Percentiles rank a stretch among this genome's conserved stretches.
Evolutionary conservation across 2,329 filamentous ascomycete genomes (phyloP).

Genomic region (Aspergillus texensis): DNA sequence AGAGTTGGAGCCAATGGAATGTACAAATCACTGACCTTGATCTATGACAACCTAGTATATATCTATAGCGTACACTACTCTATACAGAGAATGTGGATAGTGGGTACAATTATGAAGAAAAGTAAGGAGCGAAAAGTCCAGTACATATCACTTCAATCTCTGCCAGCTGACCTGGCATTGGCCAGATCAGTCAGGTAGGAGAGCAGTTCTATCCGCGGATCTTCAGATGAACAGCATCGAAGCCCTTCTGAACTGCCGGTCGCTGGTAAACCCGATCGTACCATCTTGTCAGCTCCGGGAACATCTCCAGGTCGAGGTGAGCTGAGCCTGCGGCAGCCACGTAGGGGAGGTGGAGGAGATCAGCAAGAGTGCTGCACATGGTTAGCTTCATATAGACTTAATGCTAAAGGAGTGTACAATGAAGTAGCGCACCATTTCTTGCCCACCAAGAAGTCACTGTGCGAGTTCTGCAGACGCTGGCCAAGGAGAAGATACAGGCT

Average conservation of each 20-base stretch:
- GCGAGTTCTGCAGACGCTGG: slow-evolving; percentile 11
- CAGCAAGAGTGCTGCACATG: slow-evolving; percentile 15
- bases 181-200: background rate
- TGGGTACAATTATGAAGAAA: background rate
- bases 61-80: background rate
- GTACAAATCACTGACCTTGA: background rate
- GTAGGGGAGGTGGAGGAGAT: slow-evolving; percentile 13
- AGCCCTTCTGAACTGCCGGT: slow-evolving; percentile 1
- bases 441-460: slow-evolving; percentile 12
- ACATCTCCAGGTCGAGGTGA: slow-evolving; percentile 14
- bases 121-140: background rate
- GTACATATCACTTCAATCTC: background rate
- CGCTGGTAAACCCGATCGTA: slow-evolving; percentile 12
- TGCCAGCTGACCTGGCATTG: background rate
- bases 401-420: background rate
- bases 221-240: background rate
- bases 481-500: slow-evolving; percentile 15
- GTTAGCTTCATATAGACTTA: background rate
- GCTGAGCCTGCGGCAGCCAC: slow-evolving; percentile 10
- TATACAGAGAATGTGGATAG: background rate
- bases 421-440: slow-evolving; percentile 15
- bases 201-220: background rate
- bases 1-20: background rate
- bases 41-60: background rate
- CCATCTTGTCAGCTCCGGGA: slow-evolving; percentile 19